phyloP scores from a whole-genome alignment of 768 basidiomycete species.

The Phylloporus sp. region DNA sequence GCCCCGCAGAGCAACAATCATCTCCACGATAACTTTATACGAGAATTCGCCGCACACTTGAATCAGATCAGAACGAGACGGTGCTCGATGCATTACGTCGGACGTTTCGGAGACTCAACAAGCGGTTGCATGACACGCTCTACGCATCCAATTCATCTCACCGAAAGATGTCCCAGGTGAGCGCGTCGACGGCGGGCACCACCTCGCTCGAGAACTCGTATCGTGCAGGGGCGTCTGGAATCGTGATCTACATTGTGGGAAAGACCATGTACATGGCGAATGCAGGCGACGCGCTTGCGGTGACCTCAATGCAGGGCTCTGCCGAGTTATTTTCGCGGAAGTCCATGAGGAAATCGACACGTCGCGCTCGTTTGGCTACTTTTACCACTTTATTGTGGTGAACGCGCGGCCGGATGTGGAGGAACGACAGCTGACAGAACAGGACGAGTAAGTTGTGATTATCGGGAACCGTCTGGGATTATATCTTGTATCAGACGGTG shows the following conservation, averaged over 20 bases:
- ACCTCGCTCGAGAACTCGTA: constrained; percentile 44
- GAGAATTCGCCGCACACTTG: constrained; percentile 59
- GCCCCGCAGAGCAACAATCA: constrained; percentile 56
- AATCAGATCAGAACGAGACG: constrained; percentile 42
- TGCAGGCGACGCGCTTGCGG: constrained; percentile 82
- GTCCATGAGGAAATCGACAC: constrained; percentile 91
- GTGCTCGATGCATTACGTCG: constrained; percentile 78
- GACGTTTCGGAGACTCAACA: constrained; percentile 85
- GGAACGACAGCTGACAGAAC: constrained; percentile 64
- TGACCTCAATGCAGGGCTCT: constrained; percentile 75
- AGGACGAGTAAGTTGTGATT: constrained; percentile 96
- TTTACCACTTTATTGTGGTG: constrained; percentile 82
- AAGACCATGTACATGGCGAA: constrained; percentile 88
- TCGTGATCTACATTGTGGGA: constrained; percentile 80
- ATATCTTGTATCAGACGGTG: constrained; percentile 89
- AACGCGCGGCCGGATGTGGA: constrained; percentile 83
- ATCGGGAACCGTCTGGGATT: constrained; percentile 96
- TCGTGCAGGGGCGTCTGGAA: constrained; percentile 74
- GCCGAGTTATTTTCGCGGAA: constrained; percentile 70
- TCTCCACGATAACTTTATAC: constrained; percentile 75
- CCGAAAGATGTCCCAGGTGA: constrained; percentile 75
- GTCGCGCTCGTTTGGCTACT: constrained; percentile 93
- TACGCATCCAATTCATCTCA: constrained; percentile 37
- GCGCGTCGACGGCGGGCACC: constrained; percentile 38
- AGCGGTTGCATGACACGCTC: constrained; percentile 68